phyloP scores from a whole-genome alignment of 805 yeast genomes.

The Metschnikowia gelsemii region DNA sequence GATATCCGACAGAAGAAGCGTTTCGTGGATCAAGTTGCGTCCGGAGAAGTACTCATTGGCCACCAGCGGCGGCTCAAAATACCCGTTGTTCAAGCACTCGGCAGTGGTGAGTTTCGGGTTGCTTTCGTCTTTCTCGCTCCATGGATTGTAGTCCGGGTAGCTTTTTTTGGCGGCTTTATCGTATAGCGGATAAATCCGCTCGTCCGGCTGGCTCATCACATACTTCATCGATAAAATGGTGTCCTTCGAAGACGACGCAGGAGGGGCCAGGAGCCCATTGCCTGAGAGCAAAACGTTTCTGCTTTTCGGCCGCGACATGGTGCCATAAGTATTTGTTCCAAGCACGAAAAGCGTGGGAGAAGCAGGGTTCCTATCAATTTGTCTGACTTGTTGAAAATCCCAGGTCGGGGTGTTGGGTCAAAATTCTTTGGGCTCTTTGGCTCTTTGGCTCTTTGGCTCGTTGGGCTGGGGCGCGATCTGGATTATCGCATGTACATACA shows the following conservation, averaged over 20 bases:
- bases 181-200: slow-evolving; percentile 36
- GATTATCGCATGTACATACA: too few species aligned
- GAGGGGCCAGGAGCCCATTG: slow-evolving; percentile 17
- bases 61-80: slow-evolving; percentile 60
- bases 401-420: too few species aligned
- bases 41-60: slow-evolving; percentile 71
- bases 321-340: neutral
- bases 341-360: too few species aligned
- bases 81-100: slow-evolving; percentile 64
- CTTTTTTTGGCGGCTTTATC: slow-evolving; percentile 22
- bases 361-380: too few species aligned
- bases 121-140: slow-evolving; percentile 41
- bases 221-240: slow-evolving; percentile 37
- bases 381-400: too few species aligned
- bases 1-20: slow-evolving; percentile 36
- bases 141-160: slow-evolving; percentile 73
- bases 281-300: slow-evolving; percentile 19
- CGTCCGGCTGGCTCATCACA: slow-evolving; percentile 35
- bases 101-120: slow-evolving; percentile 51
- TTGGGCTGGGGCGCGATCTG: too few species aligned
- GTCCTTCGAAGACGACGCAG: slow-evolving; percentile 27
- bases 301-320: slow-evolving; percentile 14
- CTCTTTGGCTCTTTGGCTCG: too few species aligned
- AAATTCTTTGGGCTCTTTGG: too few species aligned
- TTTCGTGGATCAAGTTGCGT: slow-evolving; percentile 53